Percentiles rank a stretch among this genome's conserved stretches.
phyloP scores from a whole-genome alignment of 208 protist genomes.

The Sergeia podlipaevii region DNA sequence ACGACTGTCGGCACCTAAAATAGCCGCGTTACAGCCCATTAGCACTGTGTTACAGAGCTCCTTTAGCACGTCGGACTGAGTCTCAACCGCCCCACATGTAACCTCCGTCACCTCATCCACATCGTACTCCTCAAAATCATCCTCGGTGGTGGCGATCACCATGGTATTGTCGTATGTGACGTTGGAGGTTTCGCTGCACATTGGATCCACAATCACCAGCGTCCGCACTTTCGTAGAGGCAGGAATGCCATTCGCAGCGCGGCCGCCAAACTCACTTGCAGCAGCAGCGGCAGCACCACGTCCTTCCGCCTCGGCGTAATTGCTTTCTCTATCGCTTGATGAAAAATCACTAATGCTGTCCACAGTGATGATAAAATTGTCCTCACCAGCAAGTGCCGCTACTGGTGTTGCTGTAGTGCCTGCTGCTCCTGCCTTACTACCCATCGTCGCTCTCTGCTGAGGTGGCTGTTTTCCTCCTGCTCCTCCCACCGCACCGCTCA shows the following conservation, averaged over 20 bases:
- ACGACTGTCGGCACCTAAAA: constrained; percentile 65
- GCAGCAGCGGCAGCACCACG: not conserved
- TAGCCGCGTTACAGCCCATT: constrained; percentile 62
- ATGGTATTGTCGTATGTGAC: constrained; percentile 61
- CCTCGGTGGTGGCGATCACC: constrained; percentile 55
- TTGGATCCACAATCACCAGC: constrained; percentile 59
- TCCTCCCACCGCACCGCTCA: no score
- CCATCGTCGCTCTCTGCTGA: not conserved
- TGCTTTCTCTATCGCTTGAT: not conserved
- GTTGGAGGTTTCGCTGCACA: constrained; percentile 55
- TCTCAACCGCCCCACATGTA: constrained; percentile 11
- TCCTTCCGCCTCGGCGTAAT: not conserved
- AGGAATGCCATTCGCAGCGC: constrained; percentile 3
- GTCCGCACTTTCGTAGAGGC: constrained; percentile 63
- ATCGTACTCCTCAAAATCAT: constrained; percentile 77
- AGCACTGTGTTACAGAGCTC: constrained; percentile 56
- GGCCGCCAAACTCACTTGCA: not conserved
- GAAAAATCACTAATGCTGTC: constrained; percentile 11
- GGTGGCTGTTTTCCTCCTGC: not conserved
- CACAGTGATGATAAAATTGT: constrained; percentile 14
- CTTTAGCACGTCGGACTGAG: constrained; percentile 43
- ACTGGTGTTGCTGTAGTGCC: not conserved
- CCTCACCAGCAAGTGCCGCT: constrained; percentile 8
- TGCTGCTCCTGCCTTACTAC: not conserved
- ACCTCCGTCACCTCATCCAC: constrained; percentile 74